Evolutionary conservation across 2,329 filamentous ascomycete species (phyloP).

Genomic region (Fusarium illudens): DNA sequence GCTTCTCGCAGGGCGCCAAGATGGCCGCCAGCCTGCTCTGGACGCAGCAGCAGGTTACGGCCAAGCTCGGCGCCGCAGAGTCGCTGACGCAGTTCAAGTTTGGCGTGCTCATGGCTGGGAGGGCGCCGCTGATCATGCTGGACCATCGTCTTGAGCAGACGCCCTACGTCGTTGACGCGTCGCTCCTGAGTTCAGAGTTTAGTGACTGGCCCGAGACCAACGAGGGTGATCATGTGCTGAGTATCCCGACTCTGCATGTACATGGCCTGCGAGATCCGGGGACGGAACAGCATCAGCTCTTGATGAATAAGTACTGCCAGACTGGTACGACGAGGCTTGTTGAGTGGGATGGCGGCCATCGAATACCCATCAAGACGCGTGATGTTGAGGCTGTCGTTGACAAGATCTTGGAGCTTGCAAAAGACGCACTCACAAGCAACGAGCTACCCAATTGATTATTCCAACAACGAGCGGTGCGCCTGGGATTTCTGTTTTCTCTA

Average conservation of each 20-base stretch:
- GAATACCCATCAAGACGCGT: constrained; percentile 71
- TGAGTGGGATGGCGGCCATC: constrained; percentile 78
- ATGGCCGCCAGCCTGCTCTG: constrained; percentile 67
- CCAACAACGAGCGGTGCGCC: no score
- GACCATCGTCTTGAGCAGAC: constrained; percentile 60
- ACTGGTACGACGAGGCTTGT: constrained; percentile 62
- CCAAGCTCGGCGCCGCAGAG: constrained; percentile 44
- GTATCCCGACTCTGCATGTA: constrained; percentile 49
- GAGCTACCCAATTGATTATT: constrained; percentile 7
- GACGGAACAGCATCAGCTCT: constrained; percentile 56
- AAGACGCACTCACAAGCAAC: neutral
- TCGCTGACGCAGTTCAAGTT: constrained; percentile 44
- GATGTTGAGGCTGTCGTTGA: constrained; percentile 64
- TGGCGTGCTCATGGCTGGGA: constrained; percentile 49
- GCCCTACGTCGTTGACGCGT: constrained; percentile 49
- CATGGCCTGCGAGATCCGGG: constrained; percentile 68
- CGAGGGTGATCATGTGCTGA: constrained; percentile 49
- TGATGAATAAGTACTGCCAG: constrained; percentile 69
- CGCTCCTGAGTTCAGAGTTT: constrained; percentile 36
- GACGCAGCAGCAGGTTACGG: constrained; percentile 65
- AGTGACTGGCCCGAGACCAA: constrained; percentile 56
- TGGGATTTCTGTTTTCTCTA: neutral
- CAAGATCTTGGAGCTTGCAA: constrained; percentile 42
- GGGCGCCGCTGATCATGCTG: constrained; percentile 45
- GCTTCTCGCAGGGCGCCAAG: constrained; percentile 74